Evolutionary conservation across 2,329 filamentous ascomycete genomes (phyloP).

Genomic region (Cytospora leucostoma): DNA sequence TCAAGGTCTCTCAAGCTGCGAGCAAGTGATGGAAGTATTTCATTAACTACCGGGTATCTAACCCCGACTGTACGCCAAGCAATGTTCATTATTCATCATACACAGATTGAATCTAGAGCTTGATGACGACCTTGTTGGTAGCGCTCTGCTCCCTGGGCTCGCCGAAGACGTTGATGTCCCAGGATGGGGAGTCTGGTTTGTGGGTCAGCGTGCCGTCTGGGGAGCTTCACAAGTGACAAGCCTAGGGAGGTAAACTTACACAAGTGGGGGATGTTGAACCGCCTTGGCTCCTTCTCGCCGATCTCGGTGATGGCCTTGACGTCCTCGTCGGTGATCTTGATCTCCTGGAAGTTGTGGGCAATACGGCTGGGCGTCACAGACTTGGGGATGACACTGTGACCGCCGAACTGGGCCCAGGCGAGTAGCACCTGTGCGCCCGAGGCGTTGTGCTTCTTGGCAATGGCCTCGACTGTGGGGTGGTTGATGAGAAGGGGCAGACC

Average conservation of each 20-base stretch:
- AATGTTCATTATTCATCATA: background rate
- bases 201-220: background rate
- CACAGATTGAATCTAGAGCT: slow-evolving; percentile 28
- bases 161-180: slow-evolving; percentile 59
- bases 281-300: slow-evolving; percentile 49
- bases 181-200: slow-evolving; percentile 49
- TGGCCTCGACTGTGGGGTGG: slow-evolving; percentile 55
- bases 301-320: slow-evolving; percentile 63
- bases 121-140: slow-evolving; percentile 48
- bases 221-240: background rate
- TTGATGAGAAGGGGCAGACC: slow-evolving; percentile 57
- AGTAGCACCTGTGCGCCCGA: slow-evolving; percentile 51
- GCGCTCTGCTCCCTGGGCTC: slow-evolving; percentile 55
- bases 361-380: slow-evolving; percentile 69
- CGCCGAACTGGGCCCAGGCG: slow-evolving; percentile 60
- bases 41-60: slow-evolving; percentile 18
- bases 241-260: slow-evolving; percentile 37
- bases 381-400: slow-evolving; percentile 75
- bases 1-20: background rate
- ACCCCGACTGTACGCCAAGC: slow-evolving; percentile 7
- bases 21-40: background rate
- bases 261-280: slow-evolving; percentile 48
- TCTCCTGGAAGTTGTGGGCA: slow-evolving; percentile 68
- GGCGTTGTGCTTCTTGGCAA: slow-evolving; percentile 54
- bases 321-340: slow-evolving; percentile 60